Percentiles rank a stretch among this genome's conserved stretches.
Conservation (phyloP, 2,329 filamentous ascomycete genomes). For the Elsinoe batatas region DNA sequence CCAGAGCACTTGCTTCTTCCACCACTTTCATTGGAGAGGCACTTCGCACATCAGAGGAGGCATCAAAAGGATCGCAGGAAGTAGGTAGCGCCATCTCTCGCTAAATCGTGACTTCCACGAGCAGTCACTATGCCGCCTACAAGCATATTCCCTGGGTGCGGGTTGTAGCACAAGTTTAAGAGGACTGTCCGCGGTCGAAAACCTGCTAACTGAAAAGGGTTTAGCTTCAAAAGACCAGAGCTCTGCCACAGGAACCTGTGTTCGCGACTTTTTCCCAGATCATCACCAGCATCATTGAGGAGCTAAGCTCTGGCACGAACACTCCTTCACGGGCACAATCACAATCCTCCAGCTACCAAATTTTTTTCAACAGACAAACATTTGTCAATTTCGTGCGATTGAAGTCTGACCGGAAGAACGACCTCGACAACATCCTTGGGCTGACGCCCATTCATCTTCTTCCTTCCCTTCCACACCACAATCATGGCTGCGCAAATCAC, state of each 20-base stretch:
- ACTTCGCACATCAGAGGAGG: no score
- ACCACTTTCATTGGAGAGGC: no score
- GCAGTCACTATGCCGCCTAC: no score
- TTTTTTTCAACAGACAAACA: neutral
- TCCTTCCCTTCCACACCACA: neutral
- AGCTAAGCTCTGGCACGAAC: neutral
- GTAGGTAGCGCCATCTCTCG: no score
- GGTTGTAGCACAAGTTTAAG: no score
- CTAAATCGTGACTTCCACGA: no score
- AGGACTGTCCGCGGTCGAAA: neutral
- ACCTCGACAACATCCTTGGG: neutral
- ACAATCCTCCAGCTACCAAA: neutral
- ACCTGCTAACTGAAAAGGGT: neutral
- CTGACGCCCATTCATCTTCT: neutral
- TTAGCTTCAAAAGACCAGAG: neutral
- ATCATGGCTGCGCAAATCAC: conserved; percentile 41
- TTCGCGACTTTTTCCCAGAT: conserved; percentile 11
- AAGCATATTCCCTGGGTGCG: no score
- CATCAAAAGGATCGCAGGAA: no score
- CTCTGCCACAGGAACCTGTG: neutral
- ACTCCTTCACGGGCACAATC: neutral
- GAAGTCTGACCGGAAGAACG: neutral
- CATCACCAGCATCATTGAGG: neutral
- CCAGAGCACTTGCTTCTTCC: no score
- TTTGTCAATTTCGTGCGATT: neutral